phyloP scores from a whole-genome alignment of 2,329 filamentous ascomycete genomes.

The Rhynchosporium agropyri region DNA sequence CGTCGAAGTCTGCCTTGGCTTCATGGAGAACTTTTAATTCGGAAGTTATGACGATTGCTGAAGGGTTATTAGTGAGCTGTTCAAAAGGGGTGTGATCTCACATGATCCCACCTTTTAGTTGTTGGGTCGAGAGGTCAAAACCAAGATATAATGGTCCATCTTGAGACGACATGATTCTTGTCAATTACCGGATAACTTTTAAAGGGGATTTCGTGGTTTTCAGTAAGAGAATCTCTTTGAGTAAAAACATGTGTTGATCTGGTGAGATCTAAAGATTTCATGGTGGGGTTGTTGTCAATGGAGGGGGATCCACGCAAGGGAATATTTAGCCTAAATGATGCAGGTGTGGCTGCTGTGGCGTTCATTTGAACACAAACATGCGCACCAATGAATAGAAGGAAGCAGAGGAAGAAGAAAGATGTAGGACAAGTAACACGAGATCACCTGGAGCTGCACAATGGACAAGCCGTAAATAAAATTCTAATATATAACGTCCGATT shows the following conservation, averaged over 20 bases:
- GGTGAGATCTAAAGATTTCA: constrained; percentile 9
- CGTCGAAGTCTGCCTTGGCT: constrained; percentile 94
- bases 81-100: constrained; percentile 17
- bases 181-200: background rate
- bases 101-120: constrained; percentile 74
- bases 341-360: constrained; percentile 20
- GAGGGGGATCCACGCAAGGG: constrained; percentile 16
- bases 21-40: constrained; percentile 79
- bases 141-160: constrained; percentile 76
- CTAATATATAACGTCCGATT: constrained; percentile 29
- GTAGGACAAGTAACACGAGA: constrained; percentile 5
- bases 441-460: background rate
- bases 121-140: constrained; percentile 95
- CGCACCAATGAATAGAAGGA: constrained; percentile 30
- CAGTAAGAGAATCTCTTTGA: background rate
- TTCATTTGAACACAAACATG: constrained; percentile 19
- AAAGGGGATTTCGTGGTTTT: background rate
- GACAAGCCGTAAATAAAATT: constrained; percentile 5
- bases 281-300: constrained; percentile 20
- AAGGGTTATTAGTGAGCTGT: constrained; percentile 28
- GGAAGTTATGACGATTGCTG: constrained; percentile 81
- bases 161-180: constrained; percentile 43
- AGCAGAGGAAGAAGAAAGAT: background rate
- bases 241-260: constrained; percentile 12
- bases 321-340: constrained; percentile 19